Evolutionary conservation across 1,284 basidiomycete genomes (phyloP).

Genomic region (Phaffia rhodozyma): DNA sequence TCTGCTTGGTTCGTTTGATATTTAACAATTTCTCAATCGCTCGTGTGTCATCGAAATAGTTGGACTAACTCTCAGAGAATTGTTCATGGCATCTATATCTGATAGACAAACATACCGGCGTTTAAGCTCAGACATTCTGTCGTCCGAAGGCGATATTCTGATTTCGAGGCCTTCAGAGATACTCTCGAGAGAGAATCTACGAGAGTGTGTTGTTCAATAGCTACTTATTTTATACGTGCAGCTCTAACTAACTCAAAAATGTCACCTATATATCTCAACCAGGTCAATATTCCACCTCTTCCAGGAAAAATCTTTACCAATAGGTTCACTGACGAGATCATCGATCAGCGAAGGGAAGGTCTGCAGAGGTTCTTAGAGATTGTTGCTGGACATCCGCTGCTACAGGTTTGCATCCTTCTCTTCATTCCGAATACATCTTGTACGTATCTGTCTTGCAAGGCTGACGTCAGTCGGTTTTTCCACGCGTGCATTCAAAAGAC

Average conservation of each 20-base stretch:
- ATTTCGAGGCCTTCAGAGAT: conserved; percentile 98
- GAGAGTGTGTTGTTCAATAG: conserved; percentile 45
- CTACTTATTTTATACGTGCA: background rate
- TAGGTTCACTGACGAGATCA: conserved; percentile 94
- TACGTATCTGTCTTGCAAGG: background rate
- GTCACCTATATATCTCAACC: background rate
- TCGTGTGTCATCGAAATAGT: background rate
- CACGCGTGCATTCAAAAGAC: conserved; percentile 45
- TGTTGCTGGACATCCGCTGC: conserved; percentile 89
- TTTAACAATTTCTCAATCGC: background rate
- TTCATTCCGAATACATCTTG: background rate
- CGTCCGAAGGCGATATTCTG: conserved; percentile 89
- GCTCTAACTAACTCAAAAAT: too few species aligned
- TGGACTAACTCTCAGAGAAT: background rate
- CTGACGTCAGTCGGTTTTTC: background rate
- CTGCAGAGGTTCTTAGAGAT: conserved; percentile 90
- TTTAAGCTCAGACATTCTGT: conserved; percentile 93
- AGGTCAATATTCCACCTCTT: conserved; percentile 75
- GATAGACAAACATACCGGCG: conserved; percentile 92
- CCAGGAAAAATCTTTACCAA: conserved; percentile 96
- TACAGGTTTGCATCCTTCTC: conserved; percentile 54
- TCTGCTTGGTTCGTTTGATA: conserved; percentile 64
- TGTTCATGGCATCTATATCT: background rate
- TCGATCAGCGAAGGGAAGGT: conserved; percentile 81
- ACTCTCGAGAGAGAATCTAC: conserved; percentile 94